These are phyloP conservation scores for Sporothrix brasiliensis DNA, from an alignment of 2,329 filamentous ascomycete species.

Conservation along the genomic window DNA sequence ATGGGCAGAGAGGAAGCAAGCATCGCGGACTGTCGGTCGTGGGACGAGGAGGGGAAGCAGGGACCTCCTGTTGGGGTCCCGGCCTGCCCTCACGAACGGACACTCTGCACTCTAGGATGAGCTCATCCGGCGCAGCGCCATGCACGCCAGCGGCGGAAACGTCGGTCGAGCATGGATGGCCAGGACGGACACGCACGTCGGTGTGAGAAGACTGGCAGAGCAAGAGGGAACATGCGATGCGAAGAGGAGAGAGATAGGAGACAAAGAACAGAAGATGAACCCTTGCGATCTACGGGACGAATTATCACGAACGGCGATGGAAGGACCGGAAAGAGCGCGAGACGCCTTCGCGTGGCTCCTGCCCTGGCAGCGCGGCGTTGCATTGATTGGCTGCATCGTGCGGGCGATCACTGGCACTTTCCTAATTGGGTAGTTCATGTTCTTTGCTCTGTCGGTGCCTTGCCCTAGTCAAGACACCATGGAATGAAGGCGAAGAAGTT, in stretches of 20 bases:
- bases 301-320: not conserved
- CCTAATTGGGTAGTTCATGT: slow-evolving; percentile 33
- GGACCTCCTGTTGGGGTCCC: not conserved
- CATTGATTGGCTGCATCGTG: slow-evolving; percentile 20
- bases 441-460: not conserved
- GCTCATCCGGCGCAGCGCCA: not conserved
- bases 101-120: not conserved
- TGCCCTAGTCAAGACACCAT: not conserved
- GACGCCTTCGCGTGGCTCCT: not conserved
- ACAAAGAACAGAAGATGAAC: too few relatives aligned
- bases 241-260: not conserved
- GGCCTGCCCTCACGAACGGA: not conserved
- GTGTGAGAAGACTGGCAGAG: not conserved
- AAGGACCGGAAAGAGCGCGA: not conserved
- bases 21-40: not conserved
- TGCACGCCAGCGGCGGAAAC: not conserved
- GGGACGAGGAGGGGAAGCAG: too few relatives aligned
- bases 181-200: not conserved
- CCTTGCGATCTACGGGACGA: not conserved
- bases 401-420: slow-evolving; percentile 2
- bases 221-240: not conserved
- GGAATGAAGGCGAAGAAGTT: not conserved
- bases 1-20: not conserved
- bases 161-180: slow-evolving; percentile 5
- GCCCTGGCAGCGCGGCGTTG: not conserved